Conservation (phyloP, 495 filamentous ascomycete species). For the Daldinia childiae region DNA sequence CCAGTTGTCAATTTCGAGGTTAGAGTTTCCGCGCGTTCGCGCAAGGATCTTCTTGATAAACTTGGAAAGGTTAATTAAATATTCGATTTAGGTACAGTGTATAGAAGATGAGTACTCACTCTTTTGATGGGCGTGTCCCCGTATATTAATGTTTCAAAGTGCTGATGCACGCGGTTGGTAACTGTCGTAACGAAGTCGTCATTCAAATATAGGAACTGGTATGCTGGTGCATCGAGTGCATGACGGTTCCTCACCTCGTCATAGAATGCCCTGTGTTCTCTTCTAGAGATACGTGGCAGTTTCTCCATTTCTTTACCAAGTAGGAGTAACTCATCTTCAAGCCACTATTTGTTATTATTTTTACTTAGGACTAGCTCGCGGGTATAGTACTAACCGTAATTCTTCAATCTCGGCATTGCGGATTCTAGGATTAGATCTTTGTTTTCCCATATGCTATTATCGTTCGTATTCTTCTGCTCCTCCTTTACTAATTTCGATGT, state of each 20-base stretch:
- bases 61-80: background rate
- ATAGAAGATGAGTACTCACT: background rate
- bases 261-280: slow-evolving; percentile 11
- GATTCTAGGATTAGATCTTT: slow-evolving; percentile 25
- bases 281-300: slow-evolving; percentile 14
- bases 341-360: slow-evolving; percentile 12
- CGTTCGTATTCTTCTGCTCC: background rate
- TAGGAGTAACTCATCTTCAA: slow-evolving; percentile 15
- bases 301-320: slow-evolving; percentile 14
- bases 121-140: background rate
- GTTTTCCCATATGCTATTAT: slow-evolving; percentile 9
- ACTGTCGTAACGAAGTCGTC: slow-evolving; percentile 17
- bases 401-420: slow-evolving; percentile 3
- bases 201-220: slow-evolving; percentile 9
- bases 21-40: background rate
- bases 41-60: slow-evolving; percentile 14
- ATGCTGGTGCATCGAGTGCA: background rate
- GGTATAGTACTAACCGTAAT: slow-evolving; percentile 4
- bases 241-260: background rate
- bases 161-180: slow-evolving; percentile 11
- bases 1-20: slow-evolving; percentile 12
- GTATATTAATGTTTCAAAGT: slow-evolving; percentile 21
- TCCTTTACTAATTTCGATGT: background rate
- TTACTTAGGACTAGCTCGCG: background rate
- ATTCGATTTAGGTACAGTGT: too few species aligned